phyloP scores from a whole-genome alignment of 768 basidiomycete species.

The Lactarius trivialis region DNA sequence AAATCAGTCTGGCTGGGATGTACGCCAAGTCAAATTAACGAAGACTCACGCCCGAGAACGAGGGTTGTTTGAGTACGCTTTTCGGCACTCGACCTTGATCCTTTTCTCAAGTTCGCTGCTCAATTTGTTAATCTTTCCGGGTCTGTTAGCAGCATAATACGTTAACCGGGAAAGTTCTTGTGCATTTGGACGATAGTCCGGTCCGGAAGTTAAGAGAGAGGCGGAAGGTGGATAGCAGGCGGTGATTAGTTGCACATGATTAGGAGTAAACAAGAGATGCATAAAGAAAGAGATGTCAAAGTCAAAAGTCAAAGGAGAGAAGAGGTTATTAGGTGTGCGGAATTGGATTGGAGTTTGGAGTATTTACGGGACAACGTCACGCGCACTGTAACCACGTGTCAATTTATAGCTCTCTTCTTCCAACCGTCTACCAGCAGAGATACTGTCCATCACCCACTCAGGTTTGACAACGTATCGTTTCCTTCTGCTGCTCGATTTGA shows the following conservation, averaged over 20 bases:
- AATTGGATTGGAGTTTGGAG: too few species aligned
- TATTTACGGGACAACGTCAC: background rate
- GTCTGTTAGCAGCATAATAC: slow-evolving; percentile 80
- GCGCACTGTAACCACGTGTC: slow-evolving; percentile 34
- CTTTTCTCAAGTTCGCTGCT: slow-evolving; percentile 73
- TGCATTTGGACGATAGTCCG: slow-evolving; percentile 72
- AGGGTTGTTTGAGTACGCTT: slow-evolving; percentile 67
- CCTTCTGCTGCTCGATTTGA: slow-evolving; percentile 45
- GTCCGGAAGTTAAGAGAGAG: slow-evolving; percentile 63
- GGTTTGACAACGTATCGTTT: slow-evolving; percentile 62
- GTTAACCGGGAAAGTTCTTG: slow-evolving; percentile 82
- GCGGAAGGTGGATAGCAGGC: slow-evolving; percentile 83
- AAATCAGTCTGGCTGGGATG: background rate
- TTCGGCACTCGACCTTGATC: slow-evolving; percentile 53
- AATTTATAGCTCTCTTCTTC: slow-evolving; percentile 53
- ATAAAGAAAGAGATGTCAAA: slow-evolving; percentile 31
- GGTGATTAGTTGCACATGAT: slow-evolving; percentile 76
- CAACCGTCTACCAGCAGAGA: slow-evolving; percentile 50
- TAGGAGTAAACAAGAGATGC: slow-evolving; percentile 71
- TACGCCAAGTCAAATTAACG: background rate
- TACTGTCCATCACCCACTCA: slow-evolving; percentile 69
- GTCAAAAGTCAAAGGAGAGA: too few species aligned
- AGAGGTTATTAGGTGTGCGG: too few species aligned
- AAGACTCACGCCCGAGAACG: slow-evolving; percentile 70
- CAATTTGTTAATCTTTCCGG: slow-evolving; percentile 73